Conservation (phyloP, 2,329 filamentous ascomycete species). For the Aquanectria penicillioides region DNA sequence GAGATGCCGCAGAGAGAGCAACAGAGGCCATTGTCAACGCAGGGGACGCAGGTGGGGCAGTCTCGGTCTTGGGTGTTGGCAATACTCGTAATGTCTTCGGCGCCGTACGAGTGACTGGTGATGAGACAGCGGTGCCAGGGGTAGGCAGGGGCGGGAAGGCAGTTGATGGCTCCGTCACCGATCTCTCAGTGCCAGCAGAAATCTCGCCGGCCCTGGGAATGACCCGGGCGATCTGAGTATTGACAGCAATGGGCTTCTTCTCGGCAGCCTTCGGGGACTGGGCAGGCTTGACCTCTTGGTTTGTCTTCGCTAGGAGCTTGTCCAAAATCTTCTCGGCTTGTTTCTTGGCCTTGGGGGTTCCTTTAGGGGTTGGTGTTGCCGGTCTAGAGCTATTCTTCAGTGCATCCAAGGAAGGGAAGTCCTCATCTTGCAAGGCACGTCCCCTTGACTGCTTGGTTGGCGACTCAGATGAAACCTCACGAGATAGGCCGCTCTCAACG, state of each 20-base stretch:
- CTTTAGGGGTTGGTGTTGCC: conserved; percentile 48
- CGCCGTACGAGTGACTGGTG: conserved; percentile 61
- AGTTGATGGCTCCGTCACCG: conserved; percentile 43
- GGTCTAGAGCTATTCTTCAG: conserved; percentile 48
- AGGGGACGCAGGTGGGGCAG: conserved; percentile 53
- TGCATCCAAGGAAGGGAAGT: conserved; percentile 69
- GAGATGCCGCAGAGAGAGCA: conserved; percentile 41
- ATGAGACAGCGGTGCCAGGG: conserved; percentile 56
- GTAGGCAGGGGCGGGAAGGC: conserved; percentile 63
- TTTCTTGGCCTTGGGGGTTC: conserved; percentile 47
- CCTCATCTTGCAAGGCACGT: too few species aligned
- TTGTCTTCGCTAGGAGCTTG: conserved; percentile 36
- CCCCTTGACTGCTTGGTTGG: conserved; percentile 41
- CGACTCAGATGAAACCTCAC: conserved; percentile 56
- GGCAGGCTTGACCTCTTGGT: conserved; percentile 25
- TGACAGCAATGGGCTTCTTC: conserved; percentile 53
- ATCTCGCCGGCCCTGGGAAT: conserved; percentile 44
- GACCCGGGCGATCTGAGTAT: conserved; percentile 59
- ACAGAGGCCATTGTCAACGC: conserved; percentile 44
- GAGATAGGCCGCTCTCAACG: conserved; percentile 59
- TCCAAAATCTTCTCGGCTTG: conserved; percentile 43
- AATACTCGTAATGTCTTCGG: conserved; percentile 77
- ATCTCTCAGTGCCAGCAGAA: conserved; percentile 45
- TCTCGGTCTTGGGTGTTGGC: conserved; percentile 72
- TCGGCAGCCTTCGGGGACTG: conserved; percentile 22